A percentile compares a stretch with the other conserved stretches of the same genome.
Conservation (phyloP, 2,329 filamentous ascomycete genomes). For the Fusarium sp. region DNA sequence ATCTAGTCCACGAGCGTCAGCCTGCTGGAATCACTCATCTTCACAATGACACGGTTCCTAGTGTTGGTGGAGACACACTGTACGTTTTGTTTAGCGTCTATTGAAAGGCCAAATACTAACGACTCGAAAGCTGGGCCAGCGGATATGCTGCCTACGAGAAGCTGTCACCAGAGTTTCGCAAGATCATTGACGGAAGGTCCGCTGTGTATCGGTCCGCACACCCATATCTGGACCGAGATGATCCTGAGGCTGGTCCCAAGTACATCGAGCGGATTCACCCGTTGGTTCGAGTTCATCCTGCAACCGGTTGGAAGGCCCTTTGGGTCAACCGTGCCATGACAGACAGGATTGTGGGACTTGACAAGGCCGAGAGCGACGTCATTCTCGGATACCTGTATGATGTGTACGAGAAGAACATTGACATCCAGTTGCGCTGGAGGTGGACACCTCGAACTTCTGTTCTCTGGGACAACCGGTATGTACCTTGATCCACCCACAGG, state of each 20-base stretch:
- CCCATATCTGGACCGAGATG: slow-evolving; percentile 72
- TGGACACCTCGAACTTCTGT: slow-evolving; percentile 77
- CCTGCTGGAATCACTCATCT: slow-evolving; percentile 78
- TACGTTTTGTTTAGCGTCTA: not conserved
- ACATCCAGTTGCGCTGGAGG: slow-evolving; percentile 78
- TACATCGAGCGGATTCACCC: slow-evolving; percentile 76
- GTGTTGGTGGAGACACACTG: slow-evolving; percentile 76
- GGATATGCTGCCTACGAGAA: slow-evolving; percentile 81
- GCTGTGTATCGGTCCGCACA: slow-evolving; percentile 77
- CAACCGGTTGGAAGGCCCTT: slow-evolving; percentile 79
- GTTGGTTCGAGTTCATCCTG: slow-evolving; percentile 77
- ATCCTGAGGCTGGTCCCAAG: slow-evolving; percentile 71
- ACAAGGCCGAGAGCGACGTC: slow-evolving; percentile 75
- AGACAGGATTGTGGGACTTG: slow-evolving; percentile 74
- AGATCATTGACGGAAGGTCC: slow-evolving; percentile 74
- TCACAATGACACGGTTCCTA: slow-evolving; percentile 76
- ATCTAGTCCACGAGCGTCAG: slow-evolving; percentile 78
- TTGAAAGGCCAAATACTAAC: not conserved
- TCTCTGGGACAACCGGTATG: slow-evolving; percentile 76
- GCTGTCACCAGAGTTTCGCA: slow-evolving; percentile 75
- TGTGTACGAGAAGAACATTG: slow-evolving; percentile 76
- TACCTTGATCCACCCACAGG: not conserved
- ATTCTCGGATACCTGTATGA: slow-evolving; percentile 76
- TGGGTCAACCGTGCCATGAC: slow-evolving; percentile 81
- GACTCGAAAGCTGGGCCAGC: slow-evolving; percentile 65